phyloP scores from a whole-genome alignment of 2,329 filamentous ascomycete species.

The Fusarium sp. region DNA sequence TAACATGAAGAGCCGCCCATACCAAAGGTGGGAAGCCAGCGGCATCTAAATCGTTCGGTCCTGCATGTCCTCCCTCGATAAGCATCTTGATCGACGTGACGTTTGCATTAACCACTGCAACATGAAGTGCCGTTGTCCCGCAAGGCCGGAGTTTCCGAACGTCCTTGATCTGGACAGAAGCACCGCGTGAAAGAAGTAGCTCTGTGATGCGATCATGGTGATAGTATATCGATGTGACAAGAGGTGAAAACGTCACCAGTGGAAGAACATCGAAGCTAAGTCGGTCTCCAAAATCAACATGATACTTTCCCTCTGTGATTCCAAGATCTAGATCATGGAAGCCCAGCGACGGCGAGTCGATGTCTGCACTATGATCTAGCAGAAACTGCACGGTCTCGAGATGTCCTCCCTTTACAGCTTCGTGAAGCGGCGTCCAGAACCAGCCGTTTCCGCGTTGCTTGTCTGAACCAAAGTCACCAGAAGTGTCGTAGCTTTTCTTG shows the following conservation, averaged over 20 bases:
- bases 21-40: conserved; percentile 28
- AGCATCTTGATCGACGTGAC: conserved; percentile 11
- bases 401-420: conserved; percentile 8
- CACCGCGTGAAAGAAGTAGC: conserved; percentile 20
- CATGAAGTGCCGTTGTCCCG: conserved; percentile 27
- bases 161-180: conserved; percentile 25
- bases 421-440: conserved; percentile 11
- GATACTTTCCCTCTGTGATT: conserved; percentile 9
- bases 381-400: conserved; percentile 20
- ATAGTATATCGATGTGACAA: conserved; percentile 24
- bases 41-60: conserved; percentile 28
- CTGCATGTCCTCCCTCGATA: conserved; percentile 17
- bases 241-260: conserved; percentile 25
- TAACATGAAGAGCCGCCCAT: conserved; percentile 25
- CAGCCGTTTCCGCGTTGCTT: conserved; percentile 6
- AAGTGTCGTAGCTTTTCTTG: neutral
- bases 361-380: conserved; percentile 13
- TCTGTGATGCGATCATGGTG: conserved; percentile 1
- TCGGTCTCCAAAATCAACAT: conserved; percentile 26
- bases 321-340: neutral
- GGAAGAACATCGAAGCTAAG: conserved; percentile 16
- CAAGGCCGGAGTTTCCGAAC: conserved; percentile 1
- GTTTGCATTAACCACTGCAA: conserved; percentile 25
- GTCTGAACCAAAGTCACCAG: neutral
- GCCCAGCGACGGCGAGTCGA: conserved; percentile 13